Evolutionary conservation across 352 stramenopile genomes (phyloP).

Genomic region (Pythium coloratum): DNA sequence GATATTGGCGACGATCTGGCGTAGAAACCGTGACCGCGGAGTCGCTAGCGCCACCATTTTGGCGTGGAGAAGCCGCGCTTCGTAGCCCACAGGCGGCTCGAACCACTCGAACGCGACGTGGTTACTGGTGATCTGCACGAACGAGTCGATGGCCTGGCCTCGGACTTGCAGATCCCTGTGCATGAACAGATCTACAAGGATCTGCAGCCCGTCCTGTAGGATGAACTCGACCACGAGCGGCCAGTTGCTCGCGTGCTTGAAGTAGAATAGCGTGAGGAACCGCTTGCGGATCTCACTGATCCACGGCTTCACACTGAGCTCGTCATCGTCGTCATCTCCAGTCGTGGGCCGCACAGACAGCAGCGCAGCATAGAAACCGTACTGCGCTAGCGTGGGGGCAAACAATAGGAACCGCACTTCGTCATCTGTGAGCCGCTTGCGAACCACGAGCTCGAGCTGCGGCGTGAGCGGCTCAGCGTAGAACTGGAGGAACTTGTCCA

Average conservation of each 20-base stretch:
- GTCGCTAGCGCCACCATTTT: slow-evolving; percentile 35
- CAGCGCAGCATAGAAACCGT: slow-evolving; percentile 29
- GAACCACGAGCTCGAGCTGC: slow-evolving; percentile 37
- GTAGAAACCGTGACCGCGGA: slow-evolving; percentile 23
- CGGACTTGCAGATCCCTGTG: slow-evolving; percentile 39
- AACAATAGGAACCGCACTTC: slow-evolving; percentile 43
- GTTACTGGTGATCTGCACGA: slow-evolving; percentile 46
- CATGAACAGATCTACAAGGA: slow-evolving; percentile 33
- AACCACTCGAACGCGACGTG: slow-evolving; percentile 43
- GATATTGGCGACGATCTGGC: slow-evolving; percentile 31
- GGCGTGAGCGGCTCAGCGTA: slow-evolving; percentile 29
- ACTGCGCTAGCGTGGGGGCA: slow-evolving; percentile 27
- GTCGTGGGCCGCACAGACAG: slow-evolving; percentile 16
- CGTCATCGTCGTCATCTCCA: neutral
- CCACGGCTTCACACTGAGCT: slow-evolving; percentile 8
- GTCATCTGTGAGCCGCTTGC: slow-evolving; percentile 41
- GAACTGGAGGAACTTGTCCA: slow-evolving; percentile 30
- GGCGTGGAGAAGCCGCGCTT: slow-evolving; percentile 33
- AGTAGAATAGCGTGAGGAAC: slow-evolving; percentile 43
- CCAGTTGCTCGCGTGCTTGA: slow-evolving; percentile 43
- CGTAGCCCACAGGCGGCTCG: slow-evolving; percentile 25
- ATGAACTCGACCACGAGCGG: slow-evolving; percentile 37
- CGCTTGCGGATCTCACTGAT: slow-evolving; percentile 29
- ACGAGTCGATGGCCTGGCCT: slow-evolving; percentile 41
- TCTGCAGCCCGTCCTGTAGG: slow-evolving; percentile 30